Percentiles rank a stretch among this genome's conserved stretches.
phyloP scores from a whole-genome alignment of 805 yeast species.

The Starmerella lactis-condensi region DNA sequence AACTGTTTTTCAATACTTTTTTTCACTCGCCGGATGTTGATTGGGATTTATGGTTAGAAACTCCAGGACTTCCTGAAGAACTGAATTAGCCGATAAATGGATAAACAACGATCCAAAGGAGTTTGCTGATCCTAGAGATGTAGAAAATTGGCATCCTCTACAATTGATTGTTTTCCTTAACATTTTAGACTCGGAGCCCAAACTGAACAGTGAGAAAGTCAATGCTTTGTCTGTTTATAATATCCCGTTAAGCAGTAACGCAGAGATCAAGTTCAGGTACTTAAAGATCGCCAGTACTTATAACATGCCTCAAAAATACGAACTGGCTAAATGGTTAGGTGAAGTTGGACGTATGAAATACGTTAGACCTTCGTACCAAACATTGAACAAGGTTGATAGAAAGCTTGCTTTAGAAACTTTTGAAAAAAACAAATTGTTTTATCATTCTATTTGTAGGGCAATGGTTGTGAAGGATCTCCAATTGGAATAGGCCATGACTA shows the following conservation, averaged over 20 bases:
- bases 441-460: slow-evolving; percentile 71
- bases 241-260: slow-evolving; percentile 41
- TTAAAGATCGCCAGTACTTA: slow-evolving; percentile 47
- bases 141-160: slow-evolving; percentile 43
- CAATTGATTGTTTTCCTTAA: slow-evolving; percentile 70
- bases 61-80: slow-evolving; percentile 77
- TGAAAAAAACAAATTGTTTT: slow-evolving; percentile 35
- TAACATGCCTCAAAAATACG: slow-evolving; percentile 27
- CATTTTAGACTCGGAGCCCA: slow-evolving; percentile 29
- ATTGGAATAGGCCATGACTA: too few species aligned
- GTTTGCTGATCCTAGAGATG: slow-evolving; percentile 32
- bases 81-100: slow-evolving; percentile 62
- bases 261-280: slow-evolving; percentile 70
- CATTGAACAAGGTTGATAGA: slow-evolving; percentile 45
- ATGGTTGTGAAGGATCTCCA: slow-evolving; percentile 73
- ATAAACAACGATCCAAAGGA: slow-evolving; percentile 15
- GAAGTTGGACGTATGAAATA: slow-evolving; percentile 90
- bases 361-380: slow-evolving; percentile 67
- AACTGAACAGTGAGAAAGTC: not conserved
- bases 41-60: slow-evolving; percentile 70
- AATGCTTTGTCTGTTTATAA: slow-evolving; percentile 24
- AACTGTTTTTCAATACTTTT: slow-evolving; percentile 49
- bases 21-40: slow-evolving; percentile 46
- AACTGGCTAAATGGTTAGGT: slow-evolving; percentile 67
- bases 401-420: slow-evolving; percentile 50